Evolutionary conservation across 2,329 filamentous ascomycete species (phyloP), one percentile per base, ranked within the genome.

Genomic region (Neurospora sp.): DNA sequence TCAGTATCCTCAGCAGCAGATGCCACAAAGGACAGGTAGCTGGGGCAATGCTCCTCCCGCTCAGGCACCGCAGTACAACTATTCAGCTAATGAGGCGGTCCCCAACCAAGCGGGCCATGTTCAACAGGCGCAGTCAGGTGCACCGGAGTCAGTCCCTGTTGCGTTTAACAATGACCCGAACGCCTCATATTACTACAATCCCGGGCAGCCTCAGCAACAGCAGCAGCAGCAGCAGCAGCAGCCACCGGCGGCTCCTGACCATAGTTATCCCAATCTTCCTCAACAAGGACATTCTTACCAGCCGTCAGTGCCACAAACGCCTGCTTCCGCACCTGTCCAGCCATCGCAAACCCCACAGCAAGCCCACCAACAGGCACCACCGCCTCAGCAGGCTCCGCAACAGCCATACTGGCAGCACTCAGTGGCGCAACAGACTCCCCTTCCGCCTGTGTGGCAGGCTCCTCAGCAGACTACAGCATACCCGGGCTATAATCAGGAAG

Each of bases 111-210:
- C 75, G 78, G 39, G 36, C 15, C 74, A 71, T 76, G 78, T 41
- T 72, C 73, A 72, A 62, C 80, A 78, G 68, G 78, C 75, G 17
- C 76, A 74, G 70, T 68, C 69, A 36, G 80, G 78, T 66, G 79
- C 74, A n/a, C 77, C 75, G 67, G 71, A 75, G 15, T 77, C 78
- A 3, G 76, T 77, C 11, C 78, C 77, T 12, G 57, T 74, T 10
- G 75, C 77, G 8, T 78, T 80, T 8, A 77, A 78, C 19, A 76
- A 82, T 17, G 88, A 91, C 70, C 82, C 86, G 1, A 86, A 82
- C 70, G 82, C 85, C 11, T 83, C 84, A 10, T 89, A 87, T 74
- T 91, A 90, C 77, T 88, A 87, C 74, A 83, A 80, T 73, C 78
- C 79, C 70, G 78, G 81, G 67, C 79, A 75, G 70, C 77, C 73